Evolutionary conservation across 2,329 filamentous ascomycete genomes (phyloP), one percentile per base, ranked within the genome.

Genomic region (Paraphoma sp.): DNA sequence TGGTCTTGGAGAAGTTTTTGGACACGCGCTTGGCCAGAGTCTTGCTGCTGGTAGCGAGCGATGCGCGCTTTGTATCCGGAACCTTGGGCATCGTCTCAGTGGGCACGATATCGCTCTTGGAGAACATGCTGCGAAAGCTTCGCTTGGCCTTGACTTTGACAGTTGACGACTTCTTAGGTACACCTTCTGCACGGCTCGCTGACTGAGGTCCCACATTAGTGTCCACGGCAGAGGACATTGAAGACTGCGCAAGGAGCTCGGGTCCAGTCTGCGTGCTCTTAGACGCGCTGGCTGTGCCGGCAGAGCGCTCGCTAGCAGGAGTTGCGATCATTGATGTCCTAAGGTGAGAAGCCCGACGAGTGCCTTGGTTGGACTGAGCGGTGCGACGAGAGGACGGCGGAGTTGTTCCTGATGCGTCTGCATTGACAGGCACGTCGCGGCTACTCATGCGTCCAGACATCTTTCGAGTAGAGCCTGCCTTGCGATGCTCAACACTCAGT

Each of bases 91-190:
- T 33, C n/a, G 36, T 50, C 41, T 45, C 47, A 11, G 33, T 46
- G 6, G 17, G 36, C 12, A 59, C 62, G 14, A 36, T 48, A 4
- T 64, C 54, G 12, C 58, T 62, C 40, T 48, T 67, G 9, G 54
- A 54, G 51, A 74, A 72, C 4, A 74, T 45, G n/a, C 63, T 52
- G 3, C 62, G 65, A 28, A 75, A 49, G 51, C 69, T 73, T 23
- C 58, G 63, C 53, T 70, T 69, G 6, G 58, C 36, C 30, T 66
- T 69, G 42, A 68, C 42, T 36, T 60, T 64, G 23, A 48, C 51
- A 5, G 33, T 29, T 14, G 31, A 9, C 6, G 40, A 17, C 6
- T 40, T 28, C 6, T 38, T 41, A 5, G 17, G 23, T 17, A 47
- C 16, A 6, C 30, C 43, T 10, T 31, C 10, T 16, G 45, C 28